Percentiles rank a stretch among this genome's conserved stretches.
phyloP scores from a whole-genome alignment of 73 alveolate species.

The Paramecium primaurelia region DNA sequence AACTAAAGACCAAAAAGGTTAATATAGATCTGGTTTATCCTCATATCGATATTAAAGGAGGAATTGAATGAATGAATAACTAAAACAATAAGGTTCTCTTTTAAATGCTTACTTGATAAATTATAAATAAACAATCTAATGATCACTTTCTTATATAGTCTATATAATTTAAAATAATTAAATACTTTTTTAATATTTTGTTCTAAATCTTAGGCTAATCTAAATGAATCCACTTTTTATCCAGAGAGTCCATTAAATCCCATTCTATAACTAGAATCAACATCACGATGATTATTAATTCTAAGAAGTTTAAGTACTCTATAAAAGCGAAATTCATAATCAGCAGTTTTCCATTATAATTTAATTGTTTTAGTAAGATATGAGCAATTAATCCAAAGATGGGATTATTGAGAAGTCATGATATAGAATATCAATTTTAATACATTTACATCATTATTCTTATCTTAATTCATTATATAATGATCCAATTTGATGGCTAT shows the following conservation, averaged over 20 bases:
- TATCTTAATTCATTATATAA: not conserved
- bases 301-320: not conserved
- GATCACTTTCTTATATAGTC: not conserved
- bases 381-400: not conserved
- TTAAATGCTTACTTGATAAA: not conserved
- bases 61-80: not conserved
- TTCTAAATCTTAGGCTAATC: not conserved
- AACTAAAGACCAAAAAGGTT: not conserved
- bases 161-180: not conserved
- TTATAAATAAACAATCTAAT: not conserved
- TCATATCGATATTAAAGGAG: not conserved
- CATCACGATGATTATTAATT: not conserved
- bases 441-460: not conserved
- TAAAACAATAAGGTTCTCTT: not conserved
- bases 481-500: not conserved
- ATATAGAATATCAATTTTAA: not conserved
- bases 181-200: not conserved
- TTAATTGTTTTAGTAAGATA: not conserved
- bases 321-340: not conserved
- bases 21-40: not conserved
- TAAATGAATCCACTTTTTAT: not conserved
- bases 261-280: not conserved
- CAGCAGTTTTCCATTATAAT: not conserved
- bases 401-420: not conserved
- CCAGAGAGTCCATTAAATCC: not conserved